Base-by-base conservation (phyloP, 805 yeast species). In the Starmerella sp. region DNA sequence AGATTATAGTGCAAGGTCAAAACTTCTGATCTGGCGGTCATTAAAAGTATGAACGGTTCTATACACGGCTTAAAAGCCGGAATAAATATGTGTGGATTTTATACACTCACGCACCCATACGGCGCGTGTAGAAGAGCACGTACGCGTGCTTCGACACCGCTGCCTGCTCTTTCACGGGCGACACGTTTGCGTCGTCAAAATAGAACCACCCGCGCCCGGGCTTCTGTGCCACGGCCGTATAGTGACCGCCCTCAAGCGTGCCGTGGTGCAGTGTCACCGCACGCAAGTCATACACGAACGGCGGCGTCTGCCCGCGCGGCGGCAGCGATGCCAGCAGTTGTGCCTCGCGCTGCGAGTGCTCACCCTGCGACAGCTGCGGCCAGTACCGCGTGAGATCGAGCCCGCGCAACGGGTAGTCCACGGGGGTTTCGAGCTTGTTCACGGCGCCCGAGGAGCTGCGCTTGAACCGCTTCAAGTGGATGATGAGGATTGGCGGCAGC, bases 231-330 rank as follows among this genome's bases (percentile, higher is more conserved):
- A 75, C 86, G 0, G 95, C 73, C 0, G 96, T 90, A 68, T 90
- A 90, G 68, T 90, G 97, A 0, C 97, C 97, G 8, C 90, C 85
- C 43, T 82, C 78, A 39, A 90, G 73, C 41, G 84, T 81, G 11
- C 97, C 97, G 58, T 71, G 81, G 68, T 90, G 97, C 60, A 86
- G 82, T 14, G 87, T 87, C 1, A 89, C 95, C 0, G 86, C 95
- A 63, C 79, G 84, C 28, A 90, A 68, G 57, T 78, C 78, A 67
- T 89, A 90, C 31, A 76, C 73, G 69, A 88, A 90, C 2, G 96
- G 96, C 0, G 95, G 83, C 0, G 67, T 66, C 69, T 89, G 96
- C 22, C 86, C 88, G 57, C 95, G 71, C 1, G 67, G 59, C 0
- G 87, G 84, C 28, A 86, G 75, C 11, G 77, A 71, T 5, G 76